These are phyloP conservation scores for Ligustrum vulgare DNA, from an alignment of 257 asterid species.

Conservation along the genomic window DNA sequence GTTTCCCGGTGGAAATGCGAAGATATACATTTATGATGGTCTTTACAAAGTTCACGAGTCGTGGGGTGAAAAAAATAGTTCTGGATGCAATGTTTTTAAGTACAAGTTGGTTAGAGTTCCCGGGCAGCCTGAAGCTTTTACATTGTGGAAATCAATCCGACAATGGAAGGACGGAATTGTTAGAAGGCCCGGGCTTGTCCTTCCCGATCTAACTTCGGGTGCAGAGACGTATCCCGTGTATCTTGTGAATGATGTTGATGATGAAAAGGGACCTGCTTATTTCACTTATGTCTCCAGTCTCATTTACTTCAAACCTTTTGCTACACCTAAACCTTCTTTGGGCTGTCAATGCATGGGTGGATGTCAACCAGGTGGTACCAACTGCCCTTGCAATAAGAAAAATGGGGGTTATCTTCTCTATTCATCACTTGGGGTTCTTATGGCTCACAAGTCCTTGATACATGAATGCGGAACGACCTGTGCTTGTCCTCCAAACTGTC, in stretches of 20 bases:
- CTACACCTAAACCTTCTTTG: slow-evolving; percentile 29
- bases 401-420: slow-evolving; percentile 48
- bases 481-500: slow-evolving; percentile 50
- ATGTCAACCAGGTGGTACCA: slow-evolving; percentile 46
- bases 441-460: slow-evolving; percentile 34
- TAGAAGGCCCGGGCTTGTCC: slow-evolving; percentile 40
- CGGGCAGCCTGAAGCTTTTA: slow-evolving; percentile 55
- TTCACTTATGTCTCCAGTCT: slow-evolving; percentile 49
- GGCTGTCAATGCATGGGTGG: slow-evolving; percentile 53
- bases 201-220: slow-evolving; percentile 53
- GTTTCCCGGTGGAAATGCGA: slow-evolving; percentile 17
- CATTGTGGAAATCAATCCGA: slow-evolving; percentile 48
- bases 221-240: slow-evolving; percentile 46
- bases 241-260: slow-evolving; percentile 56
- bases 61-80: slow-evolving; percentile 47
- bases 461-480: slow-evolving; percentile 50
- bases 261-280: slow-evolving; percentile 56
- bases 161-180: slow-evolving; percentile 48
- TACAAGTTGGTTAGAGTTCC: slow-evolving; percentile 50
- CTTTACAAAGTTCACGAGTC: slow-evolving; percentile 47
- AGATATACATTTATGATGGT: slow-evolving; percentile 47
- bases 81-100: slow-evolving; percentile 50
- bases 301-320: slow-evolving; percentile 39
- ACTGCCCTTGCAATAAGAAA: slow-evolving; percentile 43
- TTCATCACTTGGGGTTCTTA: slow-evolving; percentile 39